phyloP scores from a whole-genome alignment of 257 asterid species.

The Solanum okadae region DNA sequence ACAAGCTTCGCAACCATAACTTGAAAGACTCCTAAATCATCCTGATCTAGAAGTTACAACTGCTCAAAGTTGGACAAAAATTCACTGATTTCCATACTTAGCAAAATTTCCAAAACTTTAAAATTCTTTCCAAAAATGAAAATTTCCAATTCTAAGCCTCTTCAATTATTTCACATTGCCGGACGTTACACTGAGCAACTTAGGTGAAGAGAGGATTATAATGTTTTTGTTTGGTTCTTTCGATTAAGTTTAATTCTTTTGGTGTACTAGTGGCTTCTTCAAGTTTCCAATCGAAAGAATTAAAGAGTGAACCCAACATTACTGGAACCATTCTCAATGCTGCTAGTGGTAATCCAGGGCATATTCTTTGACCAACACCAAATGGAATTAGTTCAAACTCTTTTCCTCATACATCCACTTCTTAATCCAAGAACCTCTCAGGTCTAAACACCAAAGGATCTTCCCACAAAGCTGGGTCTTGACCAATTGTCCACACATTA shows the following conservation, averaged over 20 bases:
- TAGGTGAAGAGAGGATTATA: too few relatives aligned
- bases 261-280: neutral
- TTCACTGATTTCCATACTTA: too few relatives aligned
- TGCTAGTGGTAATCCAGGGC: neutral
- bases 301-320: neutral
- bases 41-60: too few relatives aligned
- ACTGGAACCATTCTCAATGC: neutral
- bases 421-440: neutral
- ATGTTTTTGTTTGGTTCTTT: too few relatives aligned
- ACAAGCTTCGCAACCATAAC: too few relatives aligned
- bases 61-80: too few relatives aligned
- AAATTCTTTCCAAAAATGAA: too few relatives aligned
- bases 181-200: too few relatives aligned
- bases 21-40: too few relatives aligned
- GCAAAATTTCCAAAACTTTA: too few relatives aligned
- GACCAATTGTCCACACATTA: slow-evolving; percentile 21
- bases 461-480: slow-evolving; percentile 12
- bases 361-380: slow-evolving; percentile 3
- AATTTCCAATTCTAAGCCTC: too few relatives aligned
- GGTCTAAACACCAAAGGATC: slow-evolving; percentile 16
- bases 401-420: neutral
- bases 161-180: too few relatives aligned
- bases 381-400: slow-evolving; percentile 1
- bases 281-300: neutral
- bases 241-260: neutral